Evolutionary conservation across 1,139 yeast genomes (phyloP).

Genomic region (Candida sanyaensis): DNA sequence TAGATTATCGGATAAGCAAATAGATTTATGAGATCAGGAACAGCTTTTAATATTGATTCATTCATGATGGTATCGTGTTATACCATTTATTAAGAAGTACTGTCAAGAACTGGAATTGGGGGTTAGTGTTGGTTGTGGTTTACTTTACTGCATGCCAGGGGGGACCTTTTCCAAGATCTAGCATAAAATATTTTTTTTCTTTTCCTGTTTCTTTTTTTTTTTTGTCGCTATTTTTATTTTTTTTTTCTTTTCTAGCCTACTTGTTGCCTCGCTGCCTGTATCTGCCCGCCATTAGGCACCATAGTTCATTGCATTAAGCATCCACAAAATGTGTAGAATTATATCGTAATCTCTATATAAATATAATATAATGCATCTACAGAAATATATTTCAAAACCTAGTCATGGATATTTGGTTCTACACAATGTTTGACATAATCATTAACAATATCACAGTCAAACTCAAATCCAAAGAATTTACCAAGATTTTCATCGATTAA

Average conservation of each 20-base stretch:
- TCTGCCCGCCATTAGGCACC: no score
- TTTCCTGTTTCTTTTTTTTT: background rate
- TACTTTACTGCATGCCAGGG: background rate
- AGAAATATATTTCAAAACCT: background rate
- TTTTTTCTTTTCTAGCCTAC: background rate
- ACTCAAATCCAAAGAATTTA: constrained; percentile 25
- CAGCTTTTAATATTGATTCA: background rate
- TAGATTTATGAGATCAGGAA: background rate
- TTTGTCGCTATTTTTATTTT: background rate
- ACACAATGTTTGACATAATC: constrained; percentile 29
- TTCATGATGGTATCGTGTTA: background rate
- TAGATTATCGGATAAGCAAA: background rate
- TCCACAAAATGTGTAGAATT: no score
- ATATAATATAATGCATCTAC: background rate
- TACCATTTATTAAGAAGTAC: background rate
- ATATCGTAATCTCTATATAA: background rate
- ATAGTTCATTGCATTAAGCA: no score
- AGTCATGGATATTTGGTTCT: constrained; percentile 17
- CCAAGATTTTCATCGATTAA: constrained; percentile 20
- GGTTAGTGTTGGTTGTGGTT: no score
- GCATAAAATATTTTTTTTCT: background rate
- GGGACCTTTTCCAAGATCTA: background rate
- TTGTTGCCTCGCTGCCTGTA: no score
- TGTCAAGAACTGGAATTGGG: no score
- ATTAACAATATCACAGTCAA: constrained; percentile 22